Base-by-base conservation (phyloP, 306 rosid species). In the Cicer cuneatum region DNA sequence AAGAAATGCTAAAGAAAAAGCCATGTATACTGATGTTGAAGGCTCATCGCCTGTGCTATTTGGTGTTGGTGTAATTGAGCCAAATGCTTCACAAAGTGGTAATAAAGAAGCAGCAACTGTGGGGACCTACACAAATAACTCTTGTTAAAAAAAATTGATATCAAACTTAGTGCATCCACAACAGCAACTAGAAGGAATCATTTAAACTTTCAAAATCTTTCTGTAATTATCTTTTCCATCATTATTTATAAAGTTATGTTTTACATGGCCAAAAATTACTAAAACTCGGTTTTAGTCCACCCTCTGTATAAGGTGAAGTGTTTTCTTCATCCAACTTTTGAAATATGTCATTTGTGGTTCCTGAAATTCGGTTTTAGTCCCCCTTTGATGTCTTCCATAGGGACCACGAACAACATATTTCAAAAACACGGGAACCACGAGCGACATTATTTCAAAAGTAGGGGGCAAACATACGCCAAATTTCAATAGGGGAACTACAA, bases 31-130 rank as follows among this genome's bases (percentile, higher is more conserved):
- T 8, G 91, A 85, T 37, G 72, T 8, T 33, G 92, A 85, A 69
- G 89, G 76, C 33, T 87, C 86, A 21, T 89, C 86, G 48, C 75
- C 85, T 58, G 78, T 76, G 74, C 82, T 75, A 68, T 54, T 78
- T 63, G 81, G 70, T 53, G 86, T 67, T 4, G 97, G 90, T 79
- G 84, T 82, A 14, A 79, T 76, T 48, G 90, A 89, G 38, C 97
- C 97, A 84, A 89, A 87, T 73, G 83, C 88, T 90, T 91, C 97
- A 52, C 97, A 91, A 39, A 91, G 85, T 39, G 97, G 89, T 61
- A 91, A 74, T 72, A 89, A 81, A 61, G 83, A 81, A 77, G 89
- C 89, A 49, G 93, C 92, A 78, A 89, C 86, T 58, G 85, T 80
- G 16, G 97, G 97, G 51, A 85, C 84, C 97, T 91, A 81, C 75